phyloP scores from a whole-genome alignment of 805 yeast genomes.

The Yueomyces sinensis region DNA sequence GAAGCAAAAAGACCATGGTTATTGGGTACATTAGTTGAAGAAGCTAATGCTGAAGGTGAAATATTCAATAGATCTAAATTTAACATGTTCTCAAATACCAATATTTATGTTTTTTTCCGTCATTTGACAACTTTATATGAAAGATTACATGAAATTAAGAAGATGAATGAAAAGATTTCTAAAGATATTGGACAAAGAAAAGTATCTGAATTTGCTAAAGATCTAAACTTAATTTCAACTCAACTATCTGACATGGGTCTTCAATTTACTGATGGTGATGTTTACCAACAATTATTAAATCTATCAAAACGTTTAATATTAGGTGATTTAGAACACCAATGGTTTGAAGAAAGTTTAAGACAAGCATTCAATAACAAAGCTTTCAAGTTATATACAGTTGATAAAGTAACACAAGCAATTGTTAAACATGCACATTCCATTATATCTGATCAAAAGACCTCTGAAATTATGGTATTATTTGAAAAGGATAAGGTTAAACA shows the following conservation, averaged over 20 bases:
- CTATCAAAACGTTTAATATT: constrained; percentile 69
- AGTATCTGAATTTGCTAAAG: constrained; percentile 69
- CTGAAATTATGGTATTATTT: constrained; percentile 69
- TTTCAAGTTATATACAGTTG: constrained; percentile 82
- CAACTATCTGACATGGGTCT: constrained; percentile 75
- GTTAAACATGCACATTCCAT: constrained; percentile 81
- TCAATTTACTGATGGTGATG: constrained; percentile 51
- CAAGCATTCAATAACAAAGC: constrained; percentile 93
- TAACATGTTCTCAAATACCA: constrained; percentile 79
- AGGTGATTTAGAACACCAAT: constrained; percentile 83
- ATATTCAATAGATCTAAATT: constrained; percentile 36
- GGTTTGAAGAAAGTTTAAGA: constrained; percentile 90
- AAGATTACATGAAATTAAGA: constrained; percentile 67
- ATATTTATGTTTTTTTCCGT: constrained; percentile 81
- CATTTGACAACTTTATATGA: constrained; percentile 69
- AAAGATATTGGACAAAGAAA: constrained; percentile 53
- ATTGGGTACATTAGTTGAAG: constrained; percentile 21
- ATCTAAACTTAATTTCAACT: constrained; percentile 66
- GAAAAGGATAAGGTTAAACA: constrained; percentile 62
- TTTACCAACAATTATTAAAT: constrained; percentile 65
- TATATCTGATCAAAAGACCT: constrained; percentile 63
- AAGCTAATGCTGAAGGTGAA: constrained; percentile 18
- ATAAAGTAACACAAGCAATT: constrained; percentile 74
- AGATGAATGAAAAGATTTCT: constrained; percentile 55
- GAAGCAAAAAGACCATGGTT: constrained; percentile 24